Evolutionary conservation across 306 rosid genomes (phyloP).

Genomic region (Cajanus cajan): DNA sequence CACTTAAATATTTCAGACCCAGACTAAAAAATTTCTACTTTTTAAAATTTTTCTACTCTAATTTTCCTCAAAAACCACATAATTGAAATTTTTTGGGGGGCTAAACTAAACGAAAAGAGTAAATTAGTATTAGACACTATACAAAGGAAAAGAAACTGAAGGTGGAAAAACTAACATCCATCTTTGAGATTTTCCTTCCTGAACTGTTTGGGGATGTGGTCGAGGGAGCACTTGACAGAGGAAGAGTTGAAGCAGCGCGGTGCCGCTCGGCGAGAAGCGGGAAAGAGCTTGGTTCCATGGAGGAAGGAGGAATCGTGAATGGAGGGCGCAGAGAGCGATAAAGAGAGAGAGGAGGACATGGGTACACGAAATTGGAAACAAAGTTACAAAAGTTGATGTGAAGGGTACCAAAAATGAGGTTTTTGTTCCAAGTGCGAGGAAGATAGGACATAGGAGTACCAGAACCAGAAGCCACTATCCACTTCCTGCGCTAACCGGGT

Average conservation of each 20-base stretch:
- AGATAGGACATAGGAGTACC: too few species aligned
- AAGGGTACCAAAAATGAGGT: background rate
- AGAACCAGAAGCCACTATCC: background rate
- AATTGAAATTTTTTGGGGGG: background rate
- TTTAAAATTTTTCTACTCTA: background rate
- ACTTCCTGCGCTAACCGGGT: background rate
- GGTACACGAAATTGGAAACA: slow-evolving; percentile 21
- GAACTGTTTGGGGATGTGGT: slow-evolving; percentile 79
- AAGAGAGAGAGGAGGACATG: slow-evolving; percentile 51
- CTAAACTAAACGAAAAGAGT: background rate
- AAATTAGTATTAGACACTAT: background rate
- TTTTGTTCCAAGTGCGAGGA: background rate
- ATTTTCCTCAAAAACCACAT: background rate
- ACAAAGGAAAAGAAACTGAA: background rate
- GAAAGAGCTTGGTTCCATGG: slow-evolving; percentile 50
- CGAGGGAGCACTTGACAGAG: slow-evolving; percentile 49
- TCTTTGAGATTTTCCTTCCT: slow-evolving; percentile 78
- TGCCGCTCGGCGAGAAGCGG: slow-evolving; percentile 14
- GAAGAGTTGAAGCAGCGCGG: slow-evolving; percentile 45
- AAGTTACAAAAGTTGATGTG: background rate
- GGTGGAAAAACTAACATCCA: slow-evolving; percentile 62
- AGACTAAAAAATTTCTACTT: background rate
- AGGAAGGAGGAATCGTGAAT: slow-evolving; percentile 43
- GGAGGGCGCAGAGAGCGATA: slow-evolving; percentile 38
- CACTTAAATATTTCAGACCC: background rate